These are phyloP conservation scores for Iris pallida DNA, from an alignment of 116 monocot genomes.

Conservation along the genomic window DNA sequence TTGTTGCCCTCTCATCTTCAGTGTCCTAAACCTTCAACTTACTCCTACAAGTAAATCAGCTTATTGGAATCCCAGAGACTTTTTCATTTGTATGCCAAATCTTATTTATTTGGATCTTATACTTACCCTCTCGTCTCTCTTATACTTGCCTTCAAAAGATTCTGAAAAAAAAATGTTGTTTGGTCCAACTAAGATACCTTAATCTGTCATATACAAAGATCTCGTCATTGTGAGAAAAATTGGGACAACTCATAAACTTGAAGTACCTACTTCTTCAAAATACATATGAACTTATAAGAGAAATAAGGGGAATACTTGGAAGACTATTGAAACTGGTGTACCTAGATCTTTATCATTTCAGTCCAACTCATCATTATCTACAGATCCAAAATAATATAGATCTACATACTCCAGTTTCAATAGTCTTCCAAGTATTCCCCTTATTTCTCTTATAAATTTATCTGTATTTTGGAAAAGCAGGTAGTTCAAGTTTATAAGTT, in stretches of 20 bases:
- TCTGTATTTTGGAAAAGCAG: background rate
- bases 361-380: background rate
- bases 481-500: constrained; percentile 15
- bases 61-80: constrained; percentile 3
- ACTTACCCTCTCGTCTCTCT: no score
- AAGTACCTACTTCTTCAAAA: constrained; percentile 13
- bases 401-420: background rate
- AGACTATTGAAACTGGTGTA: background rate
- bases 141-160: background rate
- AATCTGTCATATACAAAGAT: constrained; percentile 16
- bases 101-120: constrained; percentile 31
- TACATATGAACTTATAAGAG: background rate
- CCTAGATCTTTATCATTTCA: constrained; percentile 1
- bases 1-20: no score
- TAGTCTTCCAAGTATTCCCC: background rate
- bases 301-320: background rate
- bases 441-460: background rate
- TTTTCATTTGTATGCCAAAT: background rate
- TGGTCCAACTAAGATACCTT: constrained; percentile 21
- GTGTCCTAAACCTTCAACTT: no score
- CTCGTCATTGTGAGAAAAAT: constrained; percentile 4
- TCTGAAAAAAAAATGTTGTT: constrained; percentile 4
- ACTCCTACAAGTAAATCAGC: constrained; percentile 4
- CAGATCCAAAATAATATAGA: background rate
- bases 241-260: constrained; percentile 9